Conservation (phyloP, 345 rosid species). For the Gossypium raimondii region DNA sequence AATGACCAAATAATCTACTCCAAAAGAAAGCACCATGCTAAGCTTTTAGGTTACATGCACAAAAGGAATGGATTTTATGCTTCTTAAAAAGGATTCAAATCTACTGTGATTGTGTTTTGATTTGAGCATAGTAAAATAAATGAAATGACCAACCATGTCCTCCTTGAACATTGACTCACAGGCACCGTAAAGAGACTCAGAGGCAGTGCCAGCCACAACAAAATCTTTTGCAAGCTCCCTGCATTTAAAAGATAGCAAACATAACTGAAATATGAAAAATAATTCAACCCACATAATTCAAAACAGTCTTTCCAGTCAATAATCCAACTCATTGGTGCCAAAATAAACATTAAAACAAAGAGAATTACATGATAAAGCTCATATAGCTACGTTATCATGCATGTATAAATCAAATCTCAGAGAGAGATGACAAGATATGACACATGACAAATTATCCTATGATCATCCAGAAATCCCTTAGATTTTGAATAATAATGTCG, state of each 20-base stretch:
- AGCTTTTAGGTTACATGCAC: neutral
- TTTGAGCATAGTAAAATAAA: neutral
- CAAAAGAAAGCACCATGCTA: neutral
- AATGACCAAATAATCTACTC: neutral
- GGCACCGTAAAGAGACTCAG: conserved; percentile 94
- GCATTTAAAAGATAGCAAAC: conserved; percentile 17
- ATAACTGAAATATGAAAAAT: neutral
- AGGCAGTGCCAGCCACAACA: conserved; percentile 91
- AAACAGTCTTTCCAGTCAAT: too few species aligned
- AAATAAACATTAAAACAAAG: neutral
- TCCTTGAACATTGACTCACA: conserved; percentile 93
- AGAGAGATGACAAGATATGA: too few species aligned
- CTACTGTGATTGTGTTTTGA: neutral
- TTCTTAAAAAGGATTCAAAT: neutral
- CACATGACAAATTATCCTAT: too few species aligned
- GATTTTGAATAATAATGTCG: neutral
- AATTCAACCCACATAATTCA: too few species aligned
- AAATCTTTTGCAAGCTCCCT: conserved; percentile 97
- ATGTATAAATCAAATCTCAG: too few species aligned
- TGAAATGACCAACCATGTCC: conserved; percentile 63
- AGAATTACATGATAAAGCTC: too few species aligned
- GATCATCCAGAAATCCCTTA: neutral
- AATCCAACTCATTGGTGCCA: too few species aligned
- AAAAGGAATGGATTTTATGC: neutral
- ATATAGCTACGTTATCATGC: too few species aligned